Conservation (phyloP, 2,329 filamentous ascomycete species). For the Aureobasidium melanogenum region DNA sequence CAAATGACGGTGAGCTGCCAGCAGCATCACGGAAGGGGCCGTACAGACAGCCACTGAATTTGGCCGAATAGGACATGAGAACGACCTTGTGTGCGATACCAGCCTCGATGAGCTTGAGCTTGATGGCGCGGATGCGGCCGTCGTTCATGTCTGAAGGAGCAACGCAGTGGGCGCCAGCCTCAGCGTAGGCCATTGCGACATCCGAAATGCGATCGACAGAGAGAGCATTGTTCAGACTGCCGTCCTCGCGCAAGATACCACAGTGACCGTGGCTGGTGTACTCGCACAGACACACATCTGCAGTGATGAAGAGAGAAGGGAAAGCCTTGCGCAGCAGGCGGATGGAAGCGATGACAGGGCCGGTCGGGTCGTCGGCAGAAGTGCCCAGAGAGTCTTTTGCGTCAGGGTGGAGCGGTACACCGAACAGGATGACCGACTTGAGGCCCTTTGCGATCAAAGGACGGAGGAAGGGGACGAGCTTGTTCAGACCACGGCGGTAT, state of each 20-base stretch:
- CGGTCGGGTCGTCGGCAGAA: conserved; percentile 82
- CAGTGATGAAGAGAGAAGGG: conserved; percentile 81
- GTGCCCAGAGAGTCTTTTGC: conserved; percentile 89
- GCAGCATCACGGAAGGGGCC: conserved; percentile 96
- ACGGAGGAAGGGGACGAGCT: conserved; percentile 72
- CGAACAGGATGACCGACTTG: conserved; percentile 88
- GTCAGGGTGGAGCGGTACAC: conserved; percentile 72
- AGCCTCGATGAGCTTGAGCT: conserved; percentile 92
- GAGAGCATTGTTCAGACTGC: conserved; percentile 82
- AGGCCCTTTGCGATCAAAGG: conserved; percentile 85
- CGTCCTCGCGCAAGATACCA: conserved; percentile 88
- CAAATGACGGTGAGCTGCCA: conserved; percentile 82
- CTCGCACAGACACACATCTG: conserved; percentile 95
- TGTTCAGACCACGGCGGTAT: conserved; percentile 79
- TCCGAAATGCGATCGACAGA: conserved; percentile 93
- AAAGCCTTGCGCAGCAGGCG: conserved; percentile 75
- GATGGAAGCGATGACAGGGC: conserved; percentile 83
- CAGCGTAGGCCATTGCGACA: conserved; percentile 96
- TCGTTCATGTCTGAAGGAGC: conserved; percentile 99
- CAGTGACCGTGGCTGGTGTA: conserved; percentile 98
- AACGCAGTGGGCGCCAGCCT: conserved; percentile 90
- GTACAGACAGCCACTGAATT: conserved; percentile 94
- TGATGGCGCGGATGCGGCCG: conserved; percentile 92
- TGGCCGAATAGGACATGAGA: conserved; percentile 96
- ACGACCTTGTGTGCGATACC: conserved; percentile 85